Conservation (phyloP, 2,329 filamentous ascomycete species). For the Colletotrichum destructivum region DNA sequence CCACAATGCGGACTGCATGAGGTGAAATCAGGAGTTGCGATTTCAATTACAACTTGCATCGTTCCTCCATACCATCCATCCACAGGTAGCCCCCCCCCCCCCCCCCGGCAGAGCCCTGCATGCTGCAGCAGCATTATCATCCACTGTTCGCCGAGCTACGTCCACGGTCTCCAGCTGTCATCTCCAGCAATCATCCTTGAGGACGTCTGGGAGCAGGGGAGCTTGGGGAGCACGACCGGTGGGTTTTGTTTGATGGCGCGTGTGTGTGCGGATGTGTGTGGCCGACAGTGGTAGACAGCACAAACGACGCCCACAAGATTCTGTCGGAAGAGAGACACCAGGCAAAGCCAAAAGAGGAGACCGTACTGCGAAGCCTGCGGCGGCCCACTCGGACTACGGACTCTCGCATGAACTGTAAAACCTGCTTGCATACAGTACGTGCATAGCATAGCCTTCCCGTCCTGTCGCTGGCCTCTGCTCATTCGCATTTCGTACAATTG, state of each 20-base stretch:
- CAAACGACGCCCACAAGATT: conserved; percentile 5
- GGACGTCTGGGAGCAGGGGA: conserved; percentile 3
- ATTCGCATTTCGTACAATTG: conserved; percentile 40
- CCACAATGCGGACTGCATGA: conserved; percentile 1
- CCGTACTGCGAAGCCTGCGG: conserved; percentile 8
- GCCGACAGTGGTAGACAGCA: not conserved
- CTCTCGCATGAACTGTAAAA: conserved; percentile 43
- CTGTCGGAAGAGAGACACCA: not conserved
- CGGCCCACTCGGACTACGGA: conserved; percentile 17
- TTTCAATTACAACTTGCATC: conserved; percentile 25
- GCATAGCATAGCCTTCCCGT: conserved; percentile 35
- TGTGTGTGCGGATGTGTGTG: not conserved
- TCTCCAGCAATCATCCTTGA: conserved; percentile 29
- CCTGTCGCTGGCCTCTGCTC: conserved; percentile 26
- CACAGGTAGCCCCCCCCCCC: conserved; percentile 1
- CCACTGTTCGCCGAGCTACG: conserved; percentile 31
- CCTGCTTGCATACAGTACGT: conserved; percentile 41
- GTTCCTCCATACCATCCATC: conserved; percentile 25
- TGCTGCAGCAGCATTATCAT: conserved; percentile 14
- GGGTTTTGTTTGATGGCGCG: not conserved
- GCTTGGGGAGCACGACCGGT: not conserved
- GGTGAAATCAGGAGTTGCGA: conserved; percentile 6
- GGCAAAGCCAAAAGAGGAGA: conserved; percentile 12
- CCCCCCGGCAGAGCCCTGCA: conserved; percentile 29
- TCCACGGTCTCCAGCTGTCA: conserved; percentile 22